These are phyloP conservation scores for Erythrophleum ivorense DNA, from an alignment of 331 rosid genomes.

Conservation along the genomic window DNA sequence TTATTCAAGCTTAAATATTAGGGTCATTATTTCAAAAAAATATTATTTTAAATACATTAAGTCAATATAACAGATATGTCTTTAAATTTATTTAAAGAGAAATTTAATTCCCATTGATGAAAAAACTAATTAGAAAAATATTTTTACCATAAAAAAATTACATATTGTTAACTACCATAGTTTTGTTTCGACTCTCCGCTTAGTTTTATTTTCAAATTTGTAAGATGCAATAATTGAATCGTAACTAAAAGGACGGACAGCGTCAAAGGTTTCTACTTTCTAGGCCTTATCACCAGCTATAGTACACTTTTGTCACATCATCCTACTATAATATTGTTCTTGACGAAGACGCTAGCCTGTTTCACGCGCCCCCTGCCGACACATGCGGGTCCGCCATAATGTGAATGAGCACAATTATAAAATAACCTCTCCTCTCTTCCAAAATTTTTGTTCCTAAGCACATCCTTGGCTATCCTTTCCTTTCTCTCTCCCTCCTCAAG, in stretches of 20 bases:
- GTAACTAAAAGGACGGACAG: not conserved
- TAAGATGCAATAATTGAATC: not conserved
- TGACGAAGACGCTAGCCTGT: not conserved
- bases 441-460: not conserved
- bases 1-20: too few species aligned
- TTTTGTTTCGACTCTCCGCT: not conserved
- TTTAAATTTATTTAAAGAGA: too few species aligned
- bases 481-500: not conserved
- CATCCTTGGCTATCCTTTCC: not conserved
- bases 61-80: too few species aligned
- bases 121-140: too few species aligned
- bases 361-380: not conserved
- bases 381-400: not conserved
- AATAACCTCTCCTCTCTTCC: not conserved
- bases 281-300: not conserved
- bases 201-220: too few species aligned
- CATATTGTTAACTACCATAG: too few species aligned
- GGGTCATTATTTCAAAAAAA: too few species aligned
- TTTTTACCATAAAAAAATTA: too few species aligned
- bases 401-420: not conserved
- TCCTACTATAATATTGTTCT: not conserved
- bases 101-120: too few species aligned
- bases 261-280: not conserved
- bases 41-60: too few species aligned
- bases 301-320: not conserved